phyloP scores from a whole-genome alignment of 768 basidiomycete species.

The Suillus subluteus region DNA sequence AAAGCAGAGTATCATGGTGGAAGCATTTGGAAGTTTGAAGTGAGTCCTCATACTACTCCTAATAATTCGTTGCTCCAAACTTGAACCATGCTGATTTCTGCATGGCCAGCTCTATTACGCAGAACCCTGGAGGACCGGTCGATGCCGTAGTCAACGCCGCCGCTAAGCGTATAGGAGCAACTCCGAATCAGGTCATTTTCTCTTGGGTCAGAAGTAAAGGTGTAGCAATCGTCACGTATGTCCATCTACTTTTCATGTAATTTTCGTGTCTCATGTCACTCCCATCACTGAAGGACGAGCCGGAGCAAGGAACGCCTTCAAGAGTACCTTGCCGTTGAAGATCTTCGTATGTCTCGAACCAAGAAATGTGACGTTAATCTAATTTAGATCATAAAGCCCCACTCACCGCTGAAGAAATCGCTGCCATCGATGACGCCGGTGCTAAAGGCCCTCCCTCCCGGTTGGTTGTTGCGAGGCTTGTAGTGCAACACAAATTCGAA shows the following conservation, averaged over 20 bases:
- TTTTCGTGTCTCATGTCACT: constrained; percentile 8
- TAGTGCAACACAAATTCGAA: not conserved
- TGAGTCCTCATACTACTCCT: constrained; percentile 41
- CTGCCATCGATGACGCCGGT: constrained; percentile 65
- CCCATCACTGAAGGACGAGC: constrained; percentile 50
- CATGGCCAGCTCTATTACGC: constrained; percentile 55
- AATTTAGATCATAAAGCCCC: constrained; percentile 40
- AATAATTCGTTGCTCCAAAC: constrained; percentile 20
- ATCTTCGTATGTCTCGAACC: constrained; percentile 46
- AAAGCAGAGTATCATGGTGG: constrained; percentile 63
- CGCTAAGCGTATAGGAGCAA: constrained; percentile 55
- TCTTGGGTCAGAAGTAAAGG: constrained; percentile 72
- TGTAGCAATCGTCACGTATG: constrained; percentile 66
- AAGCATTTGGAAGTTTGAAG: constrained; percentile 67
- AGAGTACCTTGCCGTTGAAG: constrained; percentile 69
- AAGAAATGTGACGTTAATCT: not conserved
- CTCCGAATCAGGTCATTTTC: constrained; percentile 67
- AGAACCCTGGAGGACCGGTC: constrained; percentile 63
- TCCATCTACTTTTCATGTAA: not conserved
- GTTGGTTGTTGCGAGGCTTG: not conserved
- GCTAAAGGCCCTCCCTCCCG: constrained; percentile 49
- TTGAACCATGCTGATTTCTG: not conserved
- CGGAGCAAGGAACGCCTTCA: constrained; percentile 61
- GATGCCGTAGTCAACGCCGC: constrained; percentile 56
- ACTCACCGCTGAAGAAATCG: constrained; percentile 60